Conservation (phyloP, 2,329 filamentous ascomycete species). For the Ophiostoma triangulosporum region DNA sequence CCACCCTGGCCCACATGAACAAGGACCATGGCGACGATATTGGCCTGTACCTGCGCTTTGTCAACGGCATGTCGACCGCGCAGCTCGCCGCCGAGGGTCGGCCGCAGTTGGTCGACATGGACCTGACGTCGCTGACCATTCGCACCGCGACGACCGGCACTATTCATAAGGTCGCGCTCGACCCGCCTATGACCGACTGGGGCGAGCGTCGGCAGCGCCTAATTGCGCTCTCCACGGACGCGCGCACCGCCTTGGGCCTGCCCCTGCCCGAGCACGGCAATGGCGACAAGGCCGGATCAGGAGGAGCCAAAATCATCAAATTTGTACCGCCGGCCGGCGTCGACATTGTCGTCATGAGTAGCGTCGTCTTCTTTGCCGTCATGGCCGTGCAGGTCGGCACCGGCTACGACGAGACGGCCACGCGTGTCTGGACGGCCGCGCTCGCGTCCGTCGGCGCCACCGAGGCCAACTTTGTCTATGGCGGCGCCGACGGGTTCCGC, state of each 20-base stretch:
- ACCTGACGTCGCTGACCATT: conserved; percentile 49
- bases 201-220: conserved; percentile 55
- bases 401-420: conserved; percentile 39
- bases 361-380: conserved; percentile 40
- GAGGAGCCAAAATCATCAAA: conserved; percentile 10
- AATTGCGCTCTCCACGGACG: conserved; percentile 52
- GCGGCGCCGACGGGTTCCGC: conserved; percentile 35
- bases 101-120: conserved; percentile 52
- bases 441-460: conserved; percentile 1
- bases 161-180: conserved; percentile 43
- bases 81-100: conserved; percentile 14
- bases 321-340: conserved; percentile 29
- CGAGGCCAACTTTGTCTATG: background rate
- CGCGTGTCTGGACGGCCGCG: conserved; percentile 27
- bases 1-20: conserved; percentile 73
- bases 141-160: conserved; percentile 31
- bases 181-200: conserved; percentile 56
- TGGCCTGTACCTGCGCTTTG: conserved; percentile 64
- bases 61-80: conserved; percentile 38
- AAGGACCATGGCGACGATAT: conserved; percentile 64
- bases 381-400: conserved; percentile 32
- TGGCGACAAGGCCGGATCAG: too few species aligned
- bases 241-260: conserved; percentile 46
- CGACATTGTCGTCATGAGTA: conserved; percentile 35
- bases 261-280: conserved; percentile 31